Evolutionary conservation across 345 rosid genomes (phyloP).

Genomic region (Arabidopsis suecica): DNA sequence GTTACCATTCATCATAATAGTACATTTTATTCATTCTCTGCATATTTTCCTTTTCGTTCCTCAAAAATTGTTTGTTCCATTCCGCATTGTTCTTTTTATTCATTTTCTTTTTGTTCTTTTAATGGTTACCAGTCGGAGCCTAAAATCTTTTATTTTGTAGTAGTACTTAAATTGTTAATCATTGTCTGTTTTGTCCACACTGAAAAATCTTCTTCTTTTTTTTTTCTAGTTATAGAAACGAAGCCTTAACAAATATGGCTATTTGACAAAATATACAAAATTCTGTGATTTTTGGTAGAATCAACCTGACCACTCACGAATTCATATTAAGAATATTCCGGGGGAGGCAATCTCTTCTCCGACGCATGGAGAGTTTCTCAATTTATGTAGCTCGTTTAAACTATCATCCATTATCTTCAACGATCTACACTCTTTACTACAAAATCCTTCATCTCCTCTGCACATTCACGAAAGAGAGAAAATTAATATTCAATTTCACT

Average conservation of each 20-base stretch:
- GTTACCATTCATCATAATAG: too few relatives aligned
- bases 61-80: too few relatives aligned
- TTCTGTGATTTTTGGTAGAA: not conserved
- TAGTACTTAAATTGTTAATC: too few relatives aligned
- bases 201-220: too few relatives aligned
- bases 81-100: too few relatives aligned
- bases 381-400: slow-evolving; percentile 49
- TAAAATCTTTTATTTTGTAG: too few relatives aligned
- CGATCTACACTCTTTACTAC: slow-evolving; percentile 78
- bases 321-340: slow-evolving; percentile 62
- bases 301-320: not conserved
- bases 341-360: slow-evolving; percentile 56
- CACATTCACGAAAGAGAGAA: not conserved
- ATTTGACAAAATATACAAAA: not conserved
- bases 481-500: not conserved
- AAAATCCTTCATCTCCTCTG: slow-evolving; percentile 85
- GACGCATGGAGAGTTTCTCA: slow-evolving; percentile 47
- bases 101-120: too few relatives aligned
- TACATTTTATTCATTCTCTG: too few relatives aligned
- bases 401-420: slow-evolving; percentile 63
- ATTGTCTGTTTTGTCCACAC: too few relatives aligned
- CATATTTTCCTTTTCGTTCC: too few relatives aligned
- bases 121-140: too few relatives aligned
- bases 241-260: slow-evolving; percentile 26
- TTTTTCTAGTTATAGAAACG: not conserved